Percentiles rank a stretch among this genome's conserved stretches.
These are phyloP conservation scores for Gentiana straminea DNA, from an alignment of 257 asterid species.

Conservation along the genomic window DNA sequence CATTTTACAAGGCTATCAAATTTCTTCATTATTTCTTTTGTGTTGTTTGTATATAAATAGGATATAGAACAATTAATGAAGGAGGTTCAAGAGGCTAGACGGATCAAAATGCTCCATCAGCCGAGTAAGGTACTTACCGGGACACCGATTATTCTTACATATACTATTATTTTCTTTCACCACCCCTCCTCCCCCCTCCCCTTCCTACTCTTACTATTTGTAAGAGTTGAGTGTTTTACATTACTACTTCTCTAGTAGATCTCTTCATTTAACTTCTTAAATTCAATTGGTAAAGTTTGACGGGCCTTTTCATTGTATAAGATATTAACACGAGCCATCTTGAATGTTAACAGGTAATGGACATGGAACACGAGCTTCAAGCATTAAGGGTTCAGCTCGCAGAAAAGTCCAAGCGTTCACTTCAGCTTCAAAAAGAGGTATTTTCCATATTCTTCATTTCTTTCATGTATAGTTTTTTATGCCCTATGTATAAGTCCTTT, in stretches of 20 bases:
- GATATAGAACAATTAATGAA: conserved; percentile 84
- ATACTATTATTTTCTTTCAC: no score
- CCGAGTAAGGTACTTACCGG: conserved; percentile 65
- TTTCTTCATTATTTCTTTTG: neutral
- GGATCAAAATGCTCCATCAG: conserved; percentile 92
- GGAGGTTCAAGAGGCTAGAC: conserved; percentile 93
- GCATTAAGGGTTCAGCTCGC: conserved; percentile 78
- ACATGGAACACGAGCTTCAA: conserved; percentile 92
- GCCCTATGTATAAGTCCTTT: no score
- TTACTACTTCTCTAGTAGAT: no score
- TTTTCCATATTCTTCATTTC: conserved; percentile 1
- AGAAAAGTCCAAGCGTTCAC: conserved; percentile 34
- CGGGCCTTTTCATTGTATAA: no score
- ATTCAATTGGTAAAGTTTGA: neutral
- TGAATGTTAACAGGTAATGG: conserved; percentile 56
- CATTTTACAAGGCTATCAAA: neutral
- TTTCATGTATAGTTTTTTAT: neutral
- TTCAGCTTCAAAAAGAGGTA: conserved; percentile 47
- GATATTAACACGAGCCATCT: no score
- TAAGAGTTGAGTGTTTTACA: no score
- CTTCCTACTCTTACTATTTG: no score
- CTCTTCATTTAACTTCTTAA: neutral
- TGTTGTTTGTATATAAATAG: conserved; percentile 24
- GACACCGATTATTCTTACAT: neutral
- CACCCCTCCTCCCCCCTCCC: no score